These are phyloP conservation scores for Bryopsis sp. DNA, from an alignment of 139 green algal species.

Conservation along the genomic window DNA sequence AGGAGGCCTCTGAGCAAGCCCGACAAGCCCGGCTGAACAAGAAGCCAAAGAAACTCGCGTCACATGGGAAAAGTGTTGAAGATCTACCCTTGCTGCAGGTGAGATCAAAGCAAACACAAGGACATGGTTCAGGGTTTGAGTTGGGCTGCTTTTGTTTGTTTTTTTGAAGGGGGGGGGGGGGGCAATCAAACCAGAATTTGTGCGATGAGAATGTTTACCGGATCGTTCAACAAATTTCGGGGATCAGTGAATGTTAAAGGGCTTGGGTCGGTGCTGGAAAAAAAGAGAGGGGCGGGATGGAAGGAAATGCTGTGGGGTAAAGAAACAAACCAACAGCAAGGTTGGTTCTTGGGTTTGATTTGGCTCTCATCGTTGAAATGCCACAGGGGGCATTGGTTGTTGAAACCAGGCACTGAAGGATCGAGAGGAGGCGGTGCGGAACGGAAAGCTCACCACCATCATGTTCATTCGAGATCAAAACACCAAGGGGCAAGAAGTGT, in stretches of 20 bases:
- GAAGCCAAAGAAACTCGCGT: slow-evolving; percentile 62
- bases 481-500: slow-evolving; percentile 64
- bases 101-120: too few relatives aligned
- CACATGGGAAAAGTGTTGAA: slow-evolving; percentile 57
- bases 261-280: too few relatives aligned
- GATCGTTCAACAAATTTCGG: too few relatives aligned
- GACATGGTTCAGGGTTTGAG: too few relatives aligned
- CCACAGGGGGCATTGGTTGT: not conserved
- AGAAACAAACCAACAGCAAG: too few relatives aligned
- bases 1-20: slow-evolving; percentile 55
- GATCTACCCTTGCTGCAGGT: slow-evolving; percentile 65
- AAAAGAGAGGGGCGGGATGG: too few relatives aligned
- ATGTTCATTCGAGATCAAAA: slow-evolving; percentile 81
- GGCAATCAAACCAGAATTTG: too few relatives aligned
- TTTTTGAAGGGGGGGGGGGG: too few relatives aligned
- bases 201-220: too few relatives aligned
- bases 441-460: slow-evolving; percentile 83
- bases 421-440: slow-evolving; percentile 69
- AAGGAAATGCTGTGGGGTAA: not conserved
- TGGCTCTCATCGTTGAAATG: not conserved
- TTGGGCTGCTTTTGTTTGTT: too few relatives aligned
- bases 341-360: too few relatives aligned
- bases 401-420: slow-evolving; percentile 54
- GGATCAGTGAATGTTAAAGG: too few relatives aligned
- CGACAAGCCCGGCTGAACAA: slow-evolving; percentile 54